Conservation (phyloP, 1,139 yeast species). For the Maudiozyma humilis region DNA sequence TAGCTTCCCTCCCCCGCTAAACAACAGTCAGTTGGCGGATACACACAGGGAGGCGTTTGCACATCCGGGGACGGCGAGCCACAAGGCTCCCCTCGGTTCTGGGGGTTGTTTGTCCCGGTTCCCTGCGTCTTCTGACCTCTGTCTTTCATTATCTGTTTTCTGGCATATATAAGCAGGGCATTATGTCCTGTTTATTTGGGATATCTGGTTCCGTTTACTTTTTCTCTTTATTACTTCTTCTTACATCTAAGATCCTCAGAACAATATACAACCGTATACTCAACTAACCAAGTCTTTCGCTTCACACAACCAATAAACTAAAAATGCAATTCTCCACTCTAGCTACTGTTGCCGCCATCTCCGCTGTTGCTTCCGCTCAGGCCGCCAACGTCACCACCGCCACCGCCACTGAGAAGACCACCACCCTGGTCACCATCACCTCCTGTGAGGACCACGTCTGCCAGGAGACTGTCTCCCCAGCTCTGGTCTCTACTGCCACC, state of each 20-base stretch:
- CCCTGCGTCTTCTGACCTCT: too few relatives aligned
- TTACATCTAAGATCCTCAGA: background rate
- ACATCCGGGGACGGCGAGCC: too few relatives aligned
- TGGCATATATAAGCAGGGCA: constrained; percentile 1
- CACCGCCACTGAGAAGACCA: constrained; percentile 23
- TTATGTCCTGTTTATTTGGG: background rate
- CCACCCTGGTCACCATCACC: constrained; percentile 43
- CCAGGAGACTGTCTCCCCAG: constrained; percentile 29
- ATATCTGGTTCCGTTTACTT: background rate
- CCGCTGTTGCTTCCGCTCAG: constrained; percentile 30
- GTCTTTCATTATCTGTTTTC: too few relatives aligned
- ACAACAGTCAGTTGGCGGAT: too few relatives aligned
- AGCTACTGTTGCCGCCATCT: constrained; percentile 29
- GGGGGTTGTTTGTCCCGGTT: too few relatives aligned
- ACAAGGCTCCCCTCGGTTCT: too few relatives aligned
- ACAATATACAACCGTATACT: constrained; percentile 2
- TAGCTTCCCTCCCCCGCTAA: too few relatives aligned
- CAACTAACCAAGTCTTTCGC: constrained; percentile 4
- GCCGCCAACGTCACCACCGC: constrained; percentile 32
- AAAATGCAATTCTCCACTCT: constrained; percentile 32
- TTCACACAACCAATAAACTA: background rate
- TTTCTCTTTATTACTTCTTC: background rate
- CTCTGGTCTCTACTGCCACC: constrained; percentile 32
- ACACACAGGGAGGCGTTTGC: too few relatives aligned
- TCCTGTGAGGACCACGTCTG: constrained; percentile 35